phyloP scores from a whole-genome alignment of 352 stramenopile species.

The Pythium sukuiense region DNA sequence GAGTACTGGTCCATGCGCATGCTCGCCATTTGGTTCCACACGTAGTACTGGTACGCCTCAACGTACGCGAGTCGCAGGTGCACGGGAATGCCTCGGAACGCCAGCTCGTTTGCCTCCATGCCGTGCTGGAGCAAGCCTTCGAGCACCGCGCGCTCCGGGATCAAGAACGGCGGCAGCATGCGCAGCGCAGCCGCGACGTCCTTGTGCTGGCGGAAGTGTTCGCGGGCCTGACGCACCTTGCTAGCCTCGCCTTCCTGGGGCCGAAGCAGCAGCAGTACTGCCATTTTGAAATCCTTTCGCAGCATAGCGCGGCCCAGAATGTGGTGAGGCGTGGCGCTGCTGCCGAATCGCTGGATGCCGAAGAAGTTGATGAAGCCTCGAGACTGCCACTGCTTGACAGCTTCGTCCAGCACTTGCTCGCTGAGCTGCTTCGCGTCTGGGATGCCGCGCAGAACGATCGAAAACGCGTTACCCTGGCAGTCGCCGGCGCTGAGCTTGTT shows the following conservation, averaged over 20 bases:
- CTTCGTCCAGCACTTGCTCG: constrained; percentile 29
- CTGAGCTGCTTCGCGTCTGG: constrained; percentile 53
- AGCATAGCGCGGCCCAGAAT: constrained; percentile 91
- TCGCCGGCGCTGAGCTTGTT: constrained; percentile 85
- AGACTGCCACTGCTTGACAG: constrained; percentile 49
- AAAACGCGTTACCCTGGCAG: constrained; percentile 92
- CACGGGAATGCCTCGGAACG: constrained; percentile 64
- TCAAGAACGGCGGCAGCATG: constrained; percentile 74
- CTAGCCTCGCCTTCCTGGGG: constrained; percentile 79
- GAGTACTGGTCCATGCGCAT: constrained; percentile 77
- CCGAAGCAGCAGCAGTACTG: constrained; percentile 91
- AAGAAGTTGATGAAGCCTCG: constrained; percentile 98
- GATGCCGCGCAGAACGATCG: constrained; percentile 92
- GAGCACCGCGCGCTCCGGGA: constrained; percentile 69
- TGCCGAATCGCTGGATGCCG: constrained; percentile 94
- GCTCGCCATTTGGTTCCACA: constrained; percentile 96
- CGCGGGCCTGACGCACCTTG: constrained; percentile 73
- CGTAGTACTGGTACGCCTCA: constrained; percentile 91
- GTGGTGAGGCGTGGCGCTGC: constrained; percentile 77
- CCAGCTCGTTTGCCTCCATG: constrained; percentile 68
- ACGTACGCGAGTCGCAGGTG: constrained; percentile 67
- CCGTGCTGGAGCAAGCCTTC: constrained; percentile 76
- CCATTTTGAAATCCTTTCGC: constrained; percentile 92
- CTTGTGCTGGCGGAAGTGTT: constrained; percentile 85
- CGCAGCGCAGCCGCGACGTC: constrained; percentile 72